Base-by-base conservation (phyloP, 495 filamentous ascomycete genomes). In the Penicillium bovifimosum region DNA sequence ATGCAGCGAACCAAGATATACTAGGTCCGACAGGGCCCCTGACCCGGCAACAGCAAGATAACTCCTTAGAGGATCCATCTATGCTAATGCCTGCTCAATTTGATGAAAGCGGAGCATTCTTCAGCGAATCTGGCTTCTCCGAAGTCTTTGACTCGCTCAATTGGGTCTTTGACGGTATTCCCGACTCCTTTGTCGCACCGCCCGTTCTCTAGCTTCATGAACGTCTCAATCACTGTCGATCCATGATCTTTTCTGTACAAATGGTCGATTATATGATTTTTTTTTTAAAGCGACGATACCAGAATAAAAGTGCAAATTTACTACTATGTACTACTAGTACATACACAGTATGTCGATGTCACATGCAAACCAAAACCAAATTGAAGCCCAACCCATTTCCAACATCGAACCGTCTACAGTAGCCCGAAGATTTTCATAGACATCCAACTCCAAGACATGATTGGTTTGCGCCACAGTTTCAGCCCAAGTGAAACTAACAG, bases 91-190 rank as follows among this genome's bases (percentile, higher is more conserved):
- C 69, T 17, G 34, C 66, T 17, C 67, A 72, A 26, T 74, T 76
- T 43, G 71, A 74, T 35, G 69, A 75, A 54, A 58, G 65, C 39
- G 68, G 66, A 18, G 67, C 63, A 0, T 75, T 76, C 35, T 70
- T 76, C 53, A 70, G 63, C 41, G 73, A 76, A 52, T 66, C 69
- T 26, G 72, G 73, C 0, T 76, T 76, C 40, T 76, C 73, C 0
- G 73, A 76, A 45, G 71, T 76, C 0, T 76, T 76, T 41, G 73
- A 76, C 51, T 75, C 72, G 1, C 59, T 76, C 10, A 76, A 76
- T 40, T 76, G 73, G 73, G 73, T 76, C 9, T 76, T 76, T 60
- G 73, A 76, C 9, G 73, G 73, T 6, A 67, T 75, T 35, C 73
- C 73, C 0, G 72, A 76, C 40, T 67, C 66, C 5, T 73, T 75